Percentiles rank a stretch among this genome's conserved stretches.
These are phyloP conservation scores for Rhizopogon roseolus DNA, from an alignment of 768 basidiomycete species.

Conservation along the genomic window DNA sequence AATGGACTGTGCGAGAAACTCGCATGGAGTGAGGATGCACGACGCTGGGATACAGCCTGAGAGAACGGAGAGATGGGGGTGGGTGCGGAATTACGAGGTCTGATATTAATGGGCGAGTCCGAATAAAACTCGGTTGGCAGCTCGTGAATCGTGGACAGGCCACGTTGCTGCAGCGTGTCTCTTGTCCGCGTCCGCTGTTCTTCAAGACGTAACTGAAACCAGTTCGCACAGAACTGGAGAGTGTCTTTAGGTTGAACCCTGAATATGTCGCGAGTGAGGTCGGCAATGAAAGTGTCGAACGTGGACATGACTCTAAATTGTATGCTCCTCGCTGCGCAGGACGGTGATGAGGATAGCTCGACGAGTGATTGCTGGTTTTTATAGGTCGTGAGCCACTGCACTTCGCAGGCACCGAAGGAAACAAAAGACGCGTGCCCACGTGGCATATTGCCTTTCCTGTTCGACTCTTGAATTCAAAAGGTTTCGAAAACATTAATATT, in stretches of 20 bases:
- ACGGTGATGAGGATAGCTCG: conserved; percentile 4
- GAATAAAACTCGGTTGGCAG: conserved; percentile 56
- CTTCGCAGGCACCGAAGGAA: conserved; percentile 7
- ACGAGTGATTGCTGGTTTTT: not conserved
- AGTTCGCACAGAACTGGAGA: conserved; percentile 89
- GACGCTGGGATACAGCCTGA: conserved; percentile 39
- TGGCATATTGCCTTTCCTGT: conserved; percentile 6
- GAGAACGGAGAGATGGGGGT: conserved; percentile 54
- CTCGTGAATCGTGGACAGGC: conserved; percentile 43
- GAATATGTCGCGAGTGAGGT: conserved; percentile 81
- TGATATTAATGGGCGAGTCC: conserved; percentile 41
- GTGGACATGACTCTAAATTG: conserved; percentile 49
- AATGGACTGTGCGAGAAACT: conserved; percentile 65
- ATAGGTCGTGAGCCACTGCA: conserved; percentile 3
- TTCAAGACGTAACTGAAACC: conserved; percentile 88
- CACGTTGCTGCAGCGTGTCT: conserved; percentile 54
- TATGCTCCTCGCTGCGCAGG: conserved; percentile 8
- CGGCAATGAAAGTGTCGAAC: conserved; percentile 76
- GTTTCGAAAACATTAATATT: too few species aligned
- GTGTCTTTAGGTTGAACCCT: conserved; percentile 87
- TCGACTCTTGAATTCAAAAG: too few species aligned
- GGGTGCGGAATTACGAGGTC: conserved; percentile 27
- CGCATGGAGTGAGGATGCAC: conserved; percentile 48
- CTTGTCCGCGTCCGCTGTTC: conserved; percentile 77
- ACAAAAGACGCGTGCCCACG: conserved; percentile 20